Evolutionary conservation across 345 rosid species (phyloP).

Genomic region (Sonneratia caseolaris): DNA sequence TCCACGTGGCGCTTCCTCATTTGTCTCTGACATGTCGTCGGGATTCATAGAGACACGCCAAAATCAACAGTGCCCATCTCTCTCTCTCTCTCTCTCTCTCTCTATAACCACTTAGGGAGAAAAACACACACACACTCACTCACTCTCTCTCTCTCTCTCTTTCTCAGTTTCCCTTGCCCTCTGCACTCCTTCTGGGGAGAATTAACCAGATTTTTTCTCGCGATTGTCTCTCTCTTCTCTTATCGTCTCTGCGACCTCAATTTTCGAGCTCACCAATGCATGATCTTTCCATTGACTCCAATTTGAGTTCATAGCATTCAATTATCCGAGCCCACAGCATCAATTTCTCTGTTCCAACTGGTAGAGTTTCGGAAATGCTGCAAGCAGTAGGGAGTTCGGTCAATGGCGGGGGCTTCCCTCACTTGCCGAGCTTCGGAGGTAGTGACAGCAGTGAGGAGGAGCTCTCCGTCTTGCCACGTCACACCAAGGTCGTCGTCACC

Average conservation of each 20-base stretch:
- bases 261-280: slow-evolving; percentile 41
- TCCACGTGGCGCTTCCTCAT: slow-evolving; percentile 31
- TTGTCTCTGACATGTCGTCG: slow-evolving; percentile 32
- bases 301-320: background rate
- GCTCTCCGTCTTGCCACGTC: slow-evolving; percentile 90
- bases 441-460: slow-evolving; percentile 90
- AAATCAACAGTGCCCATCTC: background rate
- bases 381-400: slow-evolving; percentile 63
- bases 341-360: background rate
- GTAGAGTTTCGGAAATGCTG: slow-evolving; percentile 28
- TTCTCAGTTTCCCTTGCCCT: slow-evolving; percentile 7
- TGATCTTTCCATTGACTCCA: slow-evolving; percentile 19
- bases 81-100: background rate
- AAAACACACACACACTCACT: slow-evolving; percentile 5
- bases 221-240: background rate
- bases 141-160: slow-evolving; percentile 26
- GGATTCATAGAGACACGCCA: slow-evolving; percentile 34
- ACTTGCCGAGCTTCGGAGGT: slow-evolving; percentile 68
- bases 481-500: slow-evolving; percentile 91
- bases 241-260: background rate
- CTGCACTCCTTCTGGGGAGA: slow-evolving; percentile 32
- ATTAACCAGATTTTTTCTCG: slow-evolving; percentile 26
- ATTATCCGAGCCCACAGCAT: background rate
- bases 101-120: background rate
- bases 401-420: slow-evolving; percentile 64